Evolutionary conservation across 305 asterid genomes (phyloP).

Genomic region (Fraxinus velutina): DNA sequence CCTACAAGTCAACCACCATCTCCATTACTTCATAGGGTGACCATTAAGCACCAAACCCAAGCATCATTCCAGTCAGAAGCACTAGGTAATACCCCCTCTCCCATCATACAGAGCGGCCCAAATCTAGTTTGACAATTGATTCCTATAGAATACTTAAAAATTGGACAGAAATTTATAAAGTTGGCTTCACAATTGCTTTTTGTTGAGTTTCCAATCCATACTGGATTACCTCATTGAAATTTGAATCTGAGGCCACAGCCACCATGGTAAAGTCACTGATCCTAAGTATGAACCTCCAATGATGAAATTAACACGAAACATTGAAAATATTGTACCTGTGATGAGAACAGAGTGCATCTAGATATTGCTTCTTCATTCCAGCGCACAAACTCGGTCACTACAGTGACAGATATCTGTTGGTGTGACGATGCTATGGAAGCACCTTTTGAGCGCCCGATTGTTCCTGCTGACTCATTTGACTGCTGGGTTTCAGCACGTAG

Average conservation of each 20-base stretch:
- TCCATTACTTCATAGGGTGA: neutral
- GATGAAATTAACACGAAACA: neutral
- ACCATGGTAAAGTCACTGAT: neutral
- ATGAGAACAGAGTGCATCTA: conserved; percentile 74
- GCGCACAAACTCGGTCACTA: conserved; percentile 91
- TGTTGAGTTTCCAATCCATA: neutral
- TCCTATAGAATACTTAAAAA: neutral
- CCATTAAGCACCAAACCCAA: neutral
- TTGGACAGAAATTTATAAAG: neutral
- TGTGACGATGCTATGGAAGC: conserved; percentile 75
- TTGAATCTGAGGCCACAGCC: neutral
- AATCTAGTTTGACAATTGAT: neutral
- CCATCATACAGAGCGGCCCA: neutral
- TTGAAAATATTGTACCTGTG: conserved; percentile 56
- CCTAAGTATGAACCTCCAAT: neutral
- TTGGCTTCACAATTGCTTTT: neutral
- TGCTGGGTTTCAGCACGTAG: conserved; percentile 74
- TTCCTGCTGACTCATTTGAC: conserved; percentile 74
- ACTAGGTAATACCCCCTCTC: neutral
- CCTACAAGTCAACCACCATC: neutral
- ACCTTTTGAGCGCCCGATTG: conserved; percentile 94
- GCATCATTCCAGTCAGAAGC: neutral
- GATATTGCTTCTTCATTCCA: conserved; percentile 99
- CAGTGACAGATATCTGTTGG: conserved; percentile 93
- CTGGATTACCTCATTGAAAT: neutral